Base-by-base conservation (phyloP, 2,329 filamentous ascomycete genomes). In the Phialocephala subalpina region DNA sequence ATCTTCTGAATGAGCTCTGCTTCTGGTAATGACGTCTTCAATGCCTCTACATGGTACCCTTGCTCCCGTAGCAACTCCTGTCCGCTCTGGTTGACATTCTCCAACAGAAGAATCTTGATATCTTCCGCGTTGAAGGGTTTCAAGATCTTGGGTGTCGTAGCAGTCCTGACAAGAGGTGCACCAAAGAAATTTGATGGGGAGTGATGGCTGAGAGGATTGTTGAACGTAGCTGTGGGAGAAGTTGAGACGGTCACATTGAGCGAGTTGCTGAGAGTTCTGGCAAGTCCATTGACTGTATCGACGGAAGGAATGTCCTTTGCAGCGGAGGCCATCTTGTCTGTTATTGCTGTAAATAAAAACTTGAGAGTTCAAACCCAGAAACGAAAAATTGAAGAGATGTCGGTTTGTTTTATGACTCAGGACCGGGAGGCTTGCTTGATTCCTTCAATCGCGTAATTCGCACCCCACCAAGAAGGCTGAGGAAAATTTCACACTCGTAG, bases 1-100 rank as follows among this genome's bases (percentile, higher is more conserved):
- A 99, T 99, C 86, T 97, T 99, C 82, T 97, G 91, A 78, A 99
- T 97, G 74, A 99, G 87, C 81, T 98, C 86, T 73, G 96, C 93
- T 78, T 99, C 96, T 0, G 93, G 90, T 64, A 99, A 82, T 38
- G 94, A 97, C 70, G 88, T 90, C 84, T 97, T 99, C 71, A 95
- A 82, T 58, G 89, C 87, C 81, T 99, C 96, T 38, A 99, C 96
- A 80, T 99, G 96, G 79, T 99, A 99, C 66, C 96, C 96, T 80
- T 99, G 94, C 64, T 83, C 84, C 65, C 82, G 87, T 65, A 99
- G 84, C 64, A 97, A 94, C 56, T 97, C 90, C 74, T 89, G 87
- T 16, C 96, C 96, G 27, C 93, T 93, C 80, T 93, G 84, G 79
- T 99, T 99, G 76, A 99, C 92, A 80, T 98, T 99, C 79, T 99